phyloP scores from a whole-genome alignment of 2,329 filamentous ascomycete species.

The Fusarium anthophilum region DNA sequence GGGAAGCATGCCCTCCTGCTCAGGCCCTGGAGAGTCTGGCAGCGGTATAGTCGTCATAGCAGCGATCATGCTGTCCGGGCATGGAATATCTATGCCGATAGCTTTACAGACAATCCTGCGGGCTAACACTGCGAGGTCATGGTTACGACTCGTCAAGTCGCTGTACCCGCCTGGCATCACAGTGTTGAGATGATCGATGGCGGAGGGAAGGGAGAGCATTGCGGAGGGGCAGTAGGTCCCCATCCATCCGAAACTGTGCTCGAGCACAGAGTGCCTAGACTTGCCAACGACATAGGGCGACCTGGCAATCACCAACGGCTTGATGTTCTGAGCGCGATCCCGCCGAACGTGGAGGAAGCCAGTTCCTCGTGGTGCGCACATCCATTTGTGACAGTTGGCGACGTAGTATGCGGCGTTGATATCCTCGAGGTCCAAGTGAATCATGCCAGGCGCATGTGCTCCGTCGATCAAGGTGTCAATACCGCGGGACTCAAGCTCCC shows the following conservation, averaged over 20 bases:
- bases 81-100: not conserved
- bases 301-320: not conserved
- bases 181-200: not conserved
- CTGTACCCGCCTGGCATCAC: not conserved
- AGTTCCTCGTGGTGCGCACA: not conserved
- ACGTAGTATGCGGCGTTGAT: not conserved
- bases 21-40: not conserved
- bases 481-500: not conserved
- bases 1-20: not conserved
- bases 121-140: not conserved
- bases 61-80: not conserved
- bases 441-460: not conserved
- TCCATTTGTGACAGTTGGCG: not conserved
- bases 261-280: not conserved
- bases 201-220: not conserved
- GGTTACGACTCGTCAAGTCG: not conserved
- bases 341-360: not conserved
- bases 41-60: not conserved
- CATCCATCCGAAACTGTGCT: not conserved
- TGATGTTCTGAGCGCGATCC: not conserved
- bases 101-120: not conserved
- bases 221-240: not conserved
- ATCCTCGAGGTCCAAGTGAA: not conserved
- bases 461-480: not conserved
- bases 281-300: not conserved